A percentile compares a stretch with the other conserved stretches of the same genome.
Conservation (phyloP, 2,329 filamentous ascomycete species). For the Aspergillus piperis region DNA sequence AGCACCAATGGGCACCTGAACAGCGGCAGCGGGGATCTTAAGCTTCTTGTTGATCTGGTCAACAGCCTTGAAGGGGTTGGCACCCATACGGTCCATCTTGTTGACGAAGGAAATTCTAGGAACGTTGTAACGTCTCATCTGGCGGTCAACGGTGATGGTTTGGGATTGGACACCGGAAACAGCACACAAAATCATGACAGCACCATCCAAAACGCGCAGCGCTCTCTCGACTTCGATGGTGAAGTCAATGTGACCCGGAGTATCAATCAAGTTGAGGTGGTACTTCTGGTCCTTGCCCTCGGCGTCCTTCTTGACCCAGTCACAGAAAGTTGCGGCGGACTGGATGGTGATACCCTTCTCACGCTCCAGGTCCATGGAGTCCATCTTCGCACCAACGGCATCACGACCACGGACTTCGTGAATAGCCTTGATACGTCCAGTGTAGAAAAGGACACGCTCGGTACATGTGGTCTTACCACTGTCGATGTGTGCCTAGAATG, state of each 20-base stretch:
- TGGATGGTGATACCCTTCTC: slow-evolving; percentile 99
- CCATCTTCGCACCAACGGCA: slow-evolving; percentile 97
- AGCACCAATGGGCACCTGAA: slow-evolving; percentile 90
- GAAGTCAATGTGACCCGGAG: slow-evolving; percentile 97
- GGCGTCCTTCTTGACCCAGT: slow-evolving; percentile 82
- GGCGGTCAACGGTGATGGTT: slow-evolving; percentile 95
- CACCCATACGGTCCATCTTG: slow-evolving; percentile 99
- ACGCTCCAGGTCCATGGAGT: slow-evolving; percentile 97
- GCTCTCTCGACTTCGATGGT: slow-evolving; percentile 98
- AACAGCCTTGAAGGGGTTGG: slow-evolving; percentile 95
- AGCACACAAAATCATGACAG: slow-evolving; percentile 97
- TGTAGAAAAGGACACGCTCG: slow-evolving; percentile 97
- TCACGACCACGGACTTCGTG: slow-evolving; percentile 92
- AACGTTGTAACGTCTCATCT: slow-evolving; percentile 98
- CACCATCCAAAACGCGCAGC: slow-evolving; percentile 89
- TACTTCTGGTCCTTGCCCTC: slow-evolving; percentile 85
- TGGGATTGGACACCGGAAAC: slow-evolving; percentile 97
- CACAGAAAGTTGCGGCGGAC: slow-evolving; percentile 94
- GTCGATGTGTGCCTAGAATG: slow-evolving; percentile 83
- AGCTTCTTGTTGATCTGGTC: slow-evolving; percentile 98
- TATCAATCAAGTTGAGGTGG: slow-evolving; percentile 98
- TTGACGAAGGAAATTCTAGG: slow-evolving; percentile 96
- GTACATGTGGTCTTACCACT: slow-evolving; percentile 97
- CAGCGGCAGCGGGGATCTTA: slow-evolving; percentile 85
- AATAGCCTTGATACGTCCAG: slow-evolving; percentile 92